Conservation (phyloP, 257 asterid genomes). For the Nicotiana knightiana region DNA sequence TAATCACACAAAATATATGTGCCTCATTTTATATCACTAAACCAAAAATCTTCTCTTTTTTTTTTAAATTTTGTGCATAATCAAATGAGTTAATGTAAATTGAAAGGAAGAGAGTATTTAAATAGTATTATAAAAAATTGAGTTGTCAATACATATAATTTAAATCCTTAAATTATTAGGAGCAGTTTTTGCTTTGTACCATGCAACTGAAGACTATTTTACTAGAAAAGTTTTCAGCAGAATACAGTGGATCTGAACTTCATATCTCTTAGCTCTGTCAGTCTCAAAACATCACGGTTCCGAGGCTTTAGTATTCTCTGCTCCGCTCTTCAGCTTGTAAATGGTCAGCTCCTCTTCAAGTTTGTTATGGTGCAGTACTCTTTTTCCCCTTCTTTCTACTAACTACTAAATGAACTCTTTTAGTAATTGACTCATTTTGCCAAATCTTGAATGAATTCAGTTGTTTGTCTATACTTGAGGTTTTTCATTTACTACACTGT, state of each 20-base stretch:
- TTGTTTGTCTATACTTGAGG: background rate
- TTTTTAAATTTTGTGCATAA: no score
- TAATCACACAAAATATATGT: no score
- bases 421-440: background rate
- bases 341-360: conserved; percentile 9
- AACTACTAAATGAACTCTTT: background rate
- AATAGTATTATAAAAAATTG: no score
- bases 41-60: no score
- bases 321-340: conserved; percentile 12
- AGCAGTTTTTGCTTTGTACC: conserved; percentile 14
- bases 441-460: background rate
- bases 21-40: no score
- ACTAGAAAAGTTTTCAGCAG: conserved; percentile 17
- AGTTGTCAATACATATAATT: no score
- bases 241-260: conserved; percentile 45
- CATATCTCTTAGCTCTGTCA: conserved; percentile 27
- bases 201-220: conserved; percentile 27
- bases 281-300: conserved; percentile 27
- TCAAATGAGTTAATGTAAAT: no score
- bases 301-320: conserved; percentile 31
- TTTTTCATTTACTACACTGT: background rate
- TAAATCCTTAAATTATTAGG: background rate
- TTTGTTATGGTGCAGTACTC: background rate
- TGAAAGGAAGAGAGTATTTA: no score
- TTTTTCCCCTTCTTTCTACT: background rate